Base-by-base conservation (phyloP, 2,329 filamentous ascomycete species). In the Stemphylium vesicarium region DNA sequence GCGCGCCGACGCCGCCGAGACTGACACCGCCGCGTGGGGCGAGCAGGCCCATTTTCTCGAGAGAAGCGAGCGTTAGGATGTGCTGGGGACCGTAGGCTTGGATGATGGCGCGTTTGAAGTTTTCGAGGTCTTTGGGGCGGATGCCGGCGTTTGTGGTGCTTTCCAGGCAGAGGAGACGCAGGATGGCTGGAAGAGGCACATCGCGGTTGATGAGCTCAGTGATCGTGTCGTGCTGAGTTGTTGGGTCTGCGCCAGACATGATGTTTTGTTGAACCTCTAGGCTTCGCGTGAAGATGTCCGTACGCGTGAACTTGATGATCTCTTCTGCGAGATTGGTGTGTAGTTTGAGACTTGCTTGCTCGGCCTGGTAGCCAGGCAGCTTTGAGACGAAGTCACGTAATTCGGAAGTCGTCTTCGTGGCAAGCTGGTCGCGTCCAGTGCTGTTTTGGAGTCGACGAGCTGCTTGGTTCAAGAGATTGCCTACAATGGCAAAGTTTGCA, bases 21-120 rank as follows among this genome's bases (percentile, higher is more conserved):
- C 64, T 62, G 5, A 71, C 57, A 26, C 74, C 74, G 18, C 73
- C 74, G 12, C 75, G 69, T 0, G 92, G 88, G 47, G 92, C 81
- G 48, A 99, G 88, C 10, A 99, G 83, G 57, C 94, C 90, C 70
- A 97, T 86, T 71, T 93, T 96, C 71, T 98, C 95, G 33, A 99
- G 82, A 11, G 89, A 88, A 63, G 91, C 85, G 29, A 99, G 85
- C 0, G 96, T 99, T 39, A 98, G 83, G 12, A 99, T 81, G 72
- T 99, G 95, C 71, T 98, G 93, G 71, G 96, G 93, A 22, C 95
- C 95, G 69, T 99, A 99, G 1, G 91, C 94, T 70, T 97, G 91
- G 7, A 97, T 81, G 47, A 99, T 87, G 45, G 95, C 85, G 41
- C 90, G 88, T 68, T 93, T 92, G 77, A 98, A 97, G 33, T 85